Base-by-base conservation (phyloP, 2,329 filamentous ascomycete species). In the Xylaria sp. region DNA sequence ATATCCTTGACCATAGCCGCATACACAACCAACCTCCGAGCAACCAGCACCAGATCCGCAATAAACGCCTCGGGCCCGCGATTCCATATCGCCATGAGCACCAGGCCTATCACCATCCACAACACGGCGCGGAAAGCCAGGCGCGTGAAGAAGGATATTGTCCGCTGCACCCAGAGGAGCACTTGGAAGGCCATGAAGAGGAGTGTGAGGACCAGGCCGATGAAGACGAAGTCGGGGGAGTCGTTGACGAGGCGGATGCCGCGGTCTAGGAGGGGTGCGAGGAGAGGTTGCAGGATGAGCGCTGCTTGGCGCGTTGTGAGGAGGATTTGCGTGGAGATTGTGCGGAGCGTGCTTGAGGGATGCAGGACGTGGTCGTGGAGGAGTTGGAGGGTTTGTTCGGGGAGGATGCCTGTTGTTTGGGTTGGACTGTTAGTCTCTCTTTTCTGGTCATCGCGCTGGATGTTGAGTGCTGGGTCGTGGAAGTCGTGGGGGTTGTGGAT, bases 61-160 rank as follows among this genome's bases (percentile, higher is more conserved):
- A 87, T 81, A 72, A 90, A 90, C 67, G 88, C 88, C 72, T 89
- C 88, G 18, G 91, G 78, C 0, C 94, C 90, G 2, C 93, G 83
- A 76, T 90, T 89, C 79, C 86, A 91, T 3, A 91, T 83, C 69
- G 86, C 84, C 20, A 89, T 82, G 0, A 84, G 84, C 0, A 89
- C 51, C 0, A 85, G 83, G 4, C 85, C 81, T 2, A 94, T 73
- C 1, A 82, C 78, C 1, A 86, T 86, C 89, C 90, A 96, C 72
- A 94, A 89, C 1, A 87, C 79, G 51, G 94, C 73, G 28, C 87
- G 82, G 71, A 93, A 79, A 12, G 85, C 84, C 65, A 97, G 77
- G n/a, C 87, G 84, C 62, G 94, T 88, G 89, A 93, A 94, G 83
- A 90, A 97, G 77, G 94, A 83, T 67, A 97, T 84, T 23, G 93